Evolutionary conservation across 257 asterid genomes (phyloP).

Genomic region (Petunia axillaris): DNA sequence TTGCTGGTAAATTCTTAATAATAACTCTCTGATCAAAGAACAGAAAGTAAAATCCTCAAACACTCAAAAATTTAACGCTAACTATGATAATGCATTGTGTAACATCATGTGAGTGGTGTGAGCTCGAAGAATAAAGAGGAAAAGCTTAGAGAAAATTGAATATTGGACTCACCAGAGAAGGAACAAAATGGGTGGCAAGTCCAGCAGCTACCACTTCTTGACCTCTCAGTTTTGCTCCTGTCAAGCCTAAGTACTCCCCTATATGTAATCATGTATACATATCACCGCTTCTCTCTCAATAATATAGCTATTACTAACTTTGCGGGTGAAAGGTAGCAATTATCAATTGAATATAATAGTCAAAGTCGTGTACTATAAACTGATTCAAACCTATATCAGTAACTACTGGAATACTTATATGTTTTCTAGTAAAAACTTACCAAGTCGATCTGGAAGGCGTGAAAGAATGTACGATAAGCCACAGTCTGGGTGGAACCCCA

Average conservation of each 20-base stretch:
- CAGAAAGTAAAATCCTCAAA: neutral
- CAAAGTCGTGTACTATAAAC: neutral
- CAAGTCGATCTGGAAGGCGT: slow-evolving; percentile 76
- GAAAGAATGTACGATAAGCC: slow-evolving; percentile 80
- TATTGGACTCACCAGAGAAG: slow-evolving; percentile 56
- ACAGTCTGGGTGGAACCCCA: slow-evolving; percentile 92
- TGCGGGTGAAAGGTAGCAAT: too few relatives aligned
- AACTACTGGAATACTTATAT: neutral
- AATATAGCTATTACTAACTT: too few relatives aligned
- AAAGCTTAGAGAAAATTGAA: neutral
- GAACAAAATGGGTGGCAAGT: slow-evolving; percentile 87
- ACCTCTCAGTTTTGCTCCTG: slow-evolving; percentile 83
- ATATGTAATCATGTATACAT: neutral
- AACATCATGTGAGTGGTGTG: too few relatives aligned
- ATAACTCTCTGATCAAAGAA: neutral
- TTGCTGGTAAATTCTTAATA: neutral
- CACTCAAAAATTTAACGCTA: too few relatives aligned
- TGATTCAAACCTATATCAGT: neutral
- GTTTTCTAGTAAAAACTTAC: slow-evolving; percentile 37
- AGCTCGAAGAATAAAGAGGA: neutral
- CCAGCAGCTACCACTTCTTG: slow-evolving; percentile 83
- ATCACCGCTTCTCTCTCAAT: neutral
- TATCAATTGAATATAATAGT: neutral
- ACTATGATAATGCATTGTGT: too few relatives aligned
- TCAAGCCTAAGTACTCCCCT: slow-evolving; percentile 87